Percentiles rank a stretch among this genome's conserved stretches.
phyloP scores from a whole-genome alignment of 352 stramenopile genomes.

The Globisporangium alternatum region DNA sequence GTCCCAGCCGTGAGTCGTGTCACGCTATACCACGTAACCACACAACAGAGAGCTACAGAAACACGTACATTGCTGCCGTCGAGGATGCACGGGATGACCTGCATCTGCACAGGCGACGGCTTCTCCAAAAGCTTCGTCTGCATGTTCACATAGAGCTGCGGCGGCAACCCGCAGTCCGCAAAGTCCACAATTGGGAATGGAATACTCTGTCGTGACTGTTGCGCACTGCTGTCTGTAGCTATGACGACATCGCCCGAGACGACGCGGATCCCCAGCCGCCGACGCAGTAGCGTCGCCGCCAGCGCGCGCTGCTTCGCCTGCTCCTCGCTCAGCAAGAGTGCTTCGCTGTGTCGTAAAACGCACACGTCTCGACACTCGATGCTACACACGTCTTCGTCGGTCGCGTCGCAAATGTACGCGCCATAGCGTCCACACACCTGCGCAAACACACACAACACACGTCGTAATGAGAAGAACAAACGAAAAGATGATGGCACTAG shows the following conservation, averaged over 20 bases:
- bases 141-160: conserved; percentile 42
- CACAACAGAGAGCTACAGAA: background rate
- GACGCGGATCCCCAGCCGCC: conserved; percentile 35
- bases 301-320: conserved; percentile 9
- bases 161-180: conserved; percentile 21
- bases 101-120: conserved; percentile 77
- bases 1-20: background rate
- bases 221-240: conserved; percentile 5
- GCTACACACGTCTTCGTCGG: conserved; percentile 83
- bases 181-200: conserved; percentile 24
- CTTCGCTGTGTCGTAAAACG: conserved; percentile 16
- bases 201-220: background rate
- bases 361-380: conserved; percentile 67
- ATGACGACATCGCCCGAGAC: background rate
- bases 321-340: background rate
- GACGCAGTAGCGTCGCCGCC: conserved; percentile 21
- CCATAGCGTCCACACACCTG: conserved; percentile 72
- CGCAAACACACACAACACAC: background rate
- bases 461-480: background rate
- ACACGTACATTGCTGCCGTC: conserved; percentile 35
- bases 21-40: background rate
- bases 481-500: background rate
- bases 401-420: conserved; percentile 79
- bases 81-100: conserved; percentile 53
- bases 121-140: conserved; percentile 26